Evolutionary conservation across 805 yeast species (phyloP).

Genomic region (Blastobotrys muscicola): DNA sequence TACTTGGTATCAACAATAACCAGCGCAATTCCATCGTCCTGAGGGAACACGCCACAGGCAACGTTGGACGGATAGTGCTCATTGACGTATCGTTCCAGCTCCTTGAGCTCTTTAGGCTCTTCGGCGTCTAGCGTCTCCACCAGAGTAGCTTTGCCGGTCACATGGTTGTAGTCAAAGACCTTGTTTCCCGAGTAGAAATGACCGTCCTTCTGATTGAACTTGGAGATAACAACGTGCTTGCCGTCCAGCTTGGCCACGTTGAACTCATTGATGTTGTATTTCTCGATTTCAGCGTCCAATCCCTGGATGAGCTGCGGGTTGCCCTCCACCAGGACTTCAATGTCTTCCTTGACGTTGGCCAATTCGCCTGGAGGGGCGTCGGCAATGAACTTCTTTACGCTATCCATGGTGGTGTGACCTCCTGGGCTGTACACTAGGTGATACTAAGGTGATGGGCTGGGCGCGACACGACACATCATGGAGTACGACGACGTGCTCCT

Average conservation of each 20-base stretch:
- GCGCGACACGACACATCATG: conserved; percentile 8
- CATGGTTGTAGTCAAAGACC: conserved; percentile 23
- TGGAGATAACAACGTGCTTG: conserved; percentile 34
- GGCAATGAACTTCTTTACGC: conserved; percentile 27
- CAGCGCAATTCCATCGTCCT: conserved; percentile 28
- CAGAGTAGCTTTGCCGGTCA: conserved; percentile 14
- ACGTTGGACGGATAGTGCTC: conserved; percentile 60
- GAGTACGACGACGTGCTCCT: conserved; percentile 31
- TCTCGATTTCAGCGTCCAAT: conserved; percentile 28
- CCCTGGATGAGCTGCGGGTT: conserved; percentile 28
- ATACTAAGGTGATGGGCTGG: background rate
- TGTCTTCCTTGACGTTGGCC: conserved; percentile 26
- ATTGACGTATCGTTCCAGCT: conserved; percentile 37
- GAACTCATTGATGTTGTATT: conserved; percentile 34
- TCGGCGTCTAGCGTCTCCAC: conserved; percentile 6
- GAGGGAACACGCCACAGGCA: conserved; percentile 36
- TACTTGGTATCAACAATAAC: conserved; percentile 62
- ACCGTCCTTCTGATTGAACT: conserved; percentile 33
- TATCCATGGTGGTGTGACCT: conserved; percentile 6
- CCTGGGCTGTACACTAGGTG: background rate
- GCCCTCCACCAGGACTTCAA: conserved; percentile 35
- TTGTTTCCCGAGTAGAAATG: conserved; percentile 36
- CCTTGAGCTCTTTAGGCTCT: conserved; percentile 2
- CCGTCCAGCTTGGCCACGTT: conserved; percentile 28
- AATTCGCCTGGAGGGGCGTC: conserved; percentile 53